Conservation (phyloP, 2,329 filamentous ascomycete genomes). For the Aspergillus sp. region DNA sequence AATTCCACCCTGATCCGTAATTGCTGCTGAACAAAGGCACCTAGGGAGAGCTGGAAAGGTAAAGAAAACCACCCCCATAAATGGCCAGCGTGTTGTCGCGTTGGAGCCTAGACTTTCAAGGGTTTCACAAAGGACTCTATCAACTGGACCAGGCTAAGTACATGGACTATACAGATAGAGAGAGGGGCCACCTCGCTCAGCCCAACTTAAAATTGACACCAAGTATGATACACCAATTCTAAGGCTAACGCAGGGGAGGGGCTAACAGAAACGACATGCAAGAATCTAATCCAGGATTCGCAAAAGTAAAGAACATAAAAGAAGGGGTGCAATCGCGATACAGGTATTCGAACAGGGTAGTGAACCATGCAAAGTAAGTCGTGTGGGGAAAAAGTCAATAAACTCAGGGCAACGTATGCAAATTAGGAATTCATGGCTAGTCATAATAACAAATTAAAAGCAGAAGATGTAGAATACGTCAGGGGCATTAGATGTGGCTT, state of each 20-base stretch:
- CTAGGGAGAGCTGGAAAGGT: no score
- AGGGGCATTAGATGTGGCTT: conserved; percentile 4
- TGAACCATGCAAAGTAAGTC: conserved; percentile 12
- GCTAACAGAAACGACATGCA: conserved; percentile 2
- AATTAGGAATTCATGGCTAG: conserved; percentile 25
- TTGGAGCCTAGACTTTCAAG: no score
- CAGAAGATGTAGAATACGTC: conserved; percentile 8
- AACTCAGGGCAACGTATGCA: conserved; percentile 21
- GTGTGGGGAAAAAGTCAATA: conserved; percentile 13
- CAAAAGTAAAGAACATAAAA: conserved; percentile 8
- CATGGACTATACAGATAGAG: neutral
- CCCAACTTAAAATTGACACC: conserved; percentile 10
- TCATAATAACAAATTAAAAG: conserved; percentile 15
- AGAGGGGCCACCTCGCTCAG: conserved; percentile 2
- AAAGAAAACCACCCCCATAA: no score
- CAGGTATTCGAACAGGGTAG: conserved; percentile 16
- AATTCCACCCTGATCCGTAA: no score
- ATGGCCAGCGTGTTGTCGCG: no score
- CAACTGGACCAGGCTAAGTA: neutral
- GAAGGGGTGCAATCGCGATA: conserved; percentile 4
- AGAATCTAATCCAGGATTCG: neutral
- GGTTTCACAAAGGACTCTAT: neutral
- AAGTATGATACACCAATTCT: conserved; percentile 34
- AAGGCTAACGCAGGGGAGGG: conserved; percentile 17
- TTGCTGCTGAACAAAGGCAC: no score